phyloP scores from a whole-genome alignment of 805 yeast species.

The Priceomyces castillae region DNA sequence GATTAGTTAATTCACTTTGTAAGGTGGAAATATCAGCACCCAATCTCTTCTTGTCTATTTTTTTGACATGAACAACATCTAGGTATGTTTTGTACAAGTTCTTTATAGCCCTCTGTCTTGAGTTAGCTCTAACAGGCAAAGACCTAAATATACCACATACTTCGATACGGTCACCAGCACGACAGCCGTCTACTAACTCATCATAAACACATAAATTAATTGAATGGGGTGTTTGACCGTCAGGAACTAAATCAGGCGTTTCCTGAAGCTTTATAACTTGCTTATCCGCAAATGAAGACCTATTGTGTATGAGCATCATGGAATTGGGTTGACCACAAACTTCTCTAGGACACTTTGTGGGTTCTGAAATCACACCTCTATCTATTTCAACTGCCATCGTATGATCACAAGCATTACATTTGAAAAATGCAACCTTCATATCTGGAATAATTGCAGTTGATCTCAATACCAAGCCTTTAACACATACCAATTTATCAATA shows the following conservation, averaged over 20 bases:
- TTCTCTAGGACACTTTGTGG: constrained; percentile 86
- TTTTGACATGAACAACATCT: constrained; percentile 90
- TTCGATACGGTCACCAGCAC: constrained; percentile 96
- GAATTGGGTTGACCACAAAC: constrained; percentile 80
- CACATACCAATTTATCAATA: constrained; percentile 86
- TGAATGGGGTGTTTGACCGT: constrained; percentile 98
- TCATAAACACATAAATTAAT: constrained; percentile 92
- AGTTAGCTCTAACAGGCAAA: constrained; percentile 83
- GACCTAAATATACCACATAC: constrained; percentile 95
- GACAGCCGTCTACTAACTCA: constrained; percentile 88
- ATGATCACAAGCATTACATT: constrained; percentile 92
- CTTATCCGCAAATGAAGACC: constrained; percentile 91
- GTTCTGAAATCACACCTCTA: constrained; percentile 92
- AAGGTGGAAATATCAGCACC: constrained; percentile 76
- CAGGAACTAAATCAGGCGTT: constrained; percentile 94
- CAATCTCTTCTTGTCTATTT: constrained; percentile 75
- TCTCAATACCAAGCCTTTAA: constrained; percentile 87
- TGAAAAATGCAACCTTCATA: constrained; percentile 96
- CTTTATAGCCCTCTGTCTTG: constrained; percentile 80
- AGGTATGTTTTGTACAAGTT: constrained; percentile 86
- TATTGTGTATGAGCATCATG: constrained; percentile 86
- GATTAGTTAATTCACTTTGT: constrained; percentile 48
- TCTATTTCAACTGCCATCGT: constrained; percentile 89
- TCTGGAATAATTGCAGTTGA: constrained; percentile 93
- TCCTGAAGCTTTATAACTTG: constrained; percentile 94